Evolutionary conservation across 495 filamentous ascomycete species (phyloP).

Genomic region (Aspergillus panamensis): DNA sequence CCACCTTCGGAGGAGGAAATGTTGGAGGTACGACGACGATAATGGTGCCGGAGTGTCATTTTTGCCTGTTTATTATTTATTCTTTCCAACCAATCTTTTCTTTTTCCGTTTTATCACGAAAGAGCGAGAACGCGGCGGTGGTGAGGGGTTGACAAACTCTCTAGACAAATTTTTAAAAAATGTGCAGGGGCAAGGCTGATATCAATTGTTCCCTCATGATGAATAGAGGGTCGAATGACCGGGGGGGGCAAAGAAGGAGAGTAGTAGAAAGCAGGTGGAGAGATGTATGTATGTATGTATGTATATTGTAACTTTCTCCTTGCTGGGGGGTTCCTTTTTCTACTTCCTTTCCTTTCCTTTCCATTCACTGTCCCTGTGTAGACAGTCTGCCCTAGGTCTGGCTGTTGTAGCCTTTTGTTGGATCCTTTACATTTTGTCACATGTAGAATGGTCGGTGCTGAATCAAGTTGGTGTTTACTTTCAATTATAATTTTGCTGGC

Average conservation of each 20-base stretch:
- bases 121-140: too few species aligned
- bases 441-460: slow-evolving; percentile 46
- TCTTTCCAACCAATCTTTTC: too few species aligned
- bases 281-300: slow-evolving; percentile 1
- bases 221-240: background rate
- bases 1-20: background rate
- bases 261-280: background rate
- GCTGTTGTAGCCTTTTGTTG: slow-evolving; percentile 27
- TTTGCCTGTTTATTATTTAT: background rate
- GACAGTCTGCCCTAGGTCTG: slow-evolving; percentile 22
- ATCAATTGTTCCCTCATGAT: background rate
- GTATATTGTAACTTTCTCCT: slow-evolving; percentile 4
- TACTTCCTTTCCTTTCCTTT: background rate
- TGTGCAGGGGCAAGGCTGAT: background rate
- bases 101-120: too few species aligned
- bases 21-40: slow-evolving; percentile 11
- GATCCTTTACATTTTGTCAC: slow-evolving; percentile 29
- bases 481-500: background rate
- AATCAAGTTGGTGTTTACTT: slow-evolving; percentile 21
- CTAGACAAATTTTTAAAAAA: slow-evolving; percentile 11
- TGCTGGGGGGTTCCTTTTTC: background rate
- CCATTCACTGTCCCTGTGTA: slow-evolving; percentile 7
- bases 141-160: background rate
- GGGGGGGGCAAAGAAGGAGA: background rate
- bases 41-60: slow-evolving; percentile 17